Percentiles rank a stretch among this genome's conserved stretches.
phyloP scores from a whole-genome alignment of 139 green algal species.

The Chlorella sp. region DNA sequence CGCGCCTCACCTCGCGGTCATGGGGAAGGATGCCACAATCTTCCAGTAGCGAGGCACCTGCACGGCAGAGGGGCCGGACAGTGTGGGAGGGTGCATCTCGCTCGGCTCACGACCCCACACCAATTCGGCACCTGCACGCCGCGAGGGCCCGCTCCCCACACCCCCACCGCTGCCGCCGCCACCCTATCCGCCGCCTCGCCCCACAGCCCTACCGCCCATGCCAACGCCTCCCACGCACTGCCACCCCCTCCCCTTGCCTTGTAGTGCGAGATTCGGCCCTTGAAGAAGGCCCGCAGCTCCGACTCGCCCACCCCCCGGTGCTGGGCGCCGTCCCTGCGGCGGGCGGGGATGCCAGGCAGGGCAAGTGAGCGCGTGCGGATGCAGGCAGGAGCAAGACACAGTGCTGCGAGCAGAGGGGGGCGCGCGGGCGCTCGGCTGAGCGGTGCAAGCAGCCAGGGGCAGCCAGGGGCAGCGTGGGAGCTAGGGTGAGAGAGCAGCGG shows the following conservation, averaged over 20 bases:
- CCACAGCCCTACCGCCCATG: neutral
- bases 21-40: conserved; percentile 20
- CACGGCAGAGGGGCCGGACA: neutral
- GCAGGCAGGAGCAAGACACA: neutral
- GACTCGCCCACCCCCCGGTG: neutral
- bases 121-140: neutral
- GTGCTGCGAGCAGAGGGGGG: neutral
- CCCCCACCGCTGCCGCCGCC: too few species aligned
- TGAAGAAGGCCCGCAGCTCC: conserved; percentile 22
- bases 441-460: neutral
- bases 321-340: neutral
- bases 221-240: neutral
- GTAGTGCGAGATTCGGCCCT: conserved; percentile 1
- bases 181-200: neutral
- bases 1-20: conserved; percentile 16
- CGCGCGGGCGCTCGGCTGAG: neutral
- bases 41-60: conserved; percentile 19
- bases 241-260: neutral
- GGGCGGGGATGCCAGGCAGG: too few species aligned
- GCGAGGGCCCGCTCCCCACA: neutral
- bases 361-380: too few species aligned
- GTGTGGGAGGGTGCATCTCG: neutral
- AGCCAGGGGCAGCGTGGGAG: too few species aligned
- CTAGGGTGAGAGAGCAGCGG: too few species aligned
- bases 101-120: neutral